Base-by-base conservation (phyloP, 805 yeast genomes). In the Saturnispora silvae region DNA sequence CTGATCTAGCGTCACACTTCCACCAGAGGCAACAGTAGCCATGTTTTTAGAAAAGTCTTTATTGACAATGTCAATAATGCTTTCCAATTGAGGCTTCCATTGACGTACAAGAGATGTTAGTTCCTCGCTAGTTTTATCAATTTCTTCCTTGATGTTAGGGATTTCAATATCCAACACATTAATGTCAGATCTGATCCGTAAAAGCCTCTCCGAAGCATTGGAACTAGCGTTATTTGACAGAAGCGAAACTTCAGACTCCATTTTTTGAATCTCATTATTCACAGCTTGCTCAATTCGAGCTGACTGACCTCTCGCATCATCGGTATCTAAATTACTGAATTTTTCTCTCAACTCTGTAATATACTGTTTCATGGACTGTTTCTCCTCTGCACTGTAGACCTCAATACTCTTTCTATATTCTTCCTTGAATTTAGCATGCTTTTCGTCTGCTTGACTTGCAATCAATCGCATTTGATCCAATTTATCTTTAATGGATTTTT, bases 1-100 rank as follows among this genome's bases (percentile, higher is more conserved):
- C 25, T 67, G 67, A 10, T 69, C 66, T 29, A 86, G 63, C 26
- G 57, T 54, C 4, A 92, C 84, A 46, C 72, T 75, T n/a, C 98
- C 98, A 19, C 77, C 85, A 55, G 89, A 81, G 2, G 95, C 95
- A 23, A 86, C 86, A 8, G 72, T 64, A 4, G 66, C 62, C 54
- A 92, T 84, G 35, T 81, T 69, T 17, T 64, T 61, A 11, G 80
- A 61, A 57, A 87, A 92, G 38, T 77, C 74, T 2, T 48, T 44
- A 1, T 94, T 78, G 4, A 87, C 78, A 20, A 60, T 55, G 3
- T 46, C 45, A 0, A 83, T 72, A 32, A 82, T 62, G 3, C 46
- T 48, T 4, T 70, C 64, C 19, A 89, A 58, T 43, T 69, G 67
- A 1, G 77, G 74, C 45, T 77, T 86, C 82, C 95, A 81, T 2